Percentiles rank a stretch among this genome's conserved stretches.
phyloP scores from a whole-genome alignment of 2,329 filamentous ascomycete genomes.

The Alternaria consortialis region DNA sequence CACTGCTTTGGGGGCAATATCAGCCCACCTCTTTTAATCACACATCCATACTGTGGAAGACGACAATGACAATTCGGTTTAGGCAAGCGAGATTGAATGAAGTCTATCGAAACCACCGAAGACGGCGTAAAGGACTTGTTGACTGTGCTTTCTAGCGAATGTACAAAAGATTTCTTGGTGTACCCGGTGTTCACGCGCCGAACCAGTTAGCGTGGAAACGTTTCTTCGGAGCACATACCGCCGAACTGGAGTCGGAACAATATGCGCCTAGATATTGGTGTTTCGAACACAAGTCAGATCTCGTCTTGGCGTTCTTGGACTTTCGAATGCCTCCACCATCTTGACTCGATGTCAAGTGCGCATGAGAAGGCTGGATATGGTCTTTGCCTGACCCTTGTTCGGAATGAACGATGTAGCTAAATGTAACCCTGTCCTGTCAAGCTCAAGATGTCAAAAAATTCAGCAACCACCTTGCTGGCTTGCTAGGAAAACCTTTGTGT shows the following conservation, averaged over 20 bases:
- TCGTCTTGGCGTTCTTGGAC: slow-evolving; percentile 1
- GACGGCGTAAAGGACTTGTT: neutral
- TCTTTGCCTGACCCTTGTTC: neutral
- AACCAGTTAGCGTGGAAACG: neutral
- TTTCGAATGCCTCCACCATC: neutral
- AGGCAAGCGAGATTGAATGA: neutral
- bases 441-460: neutral
- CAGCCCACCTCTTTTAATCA: neutral
- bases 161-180: neutral
- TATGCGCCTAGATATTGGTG: slow-evolving; percentile 2
- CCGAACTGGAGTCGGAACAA: neutral
- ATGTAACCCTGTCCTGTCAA: neutral
- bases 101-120: neutral
- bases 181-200: neutral
- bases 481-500: neutral
- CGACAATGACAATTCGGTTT: neutral
- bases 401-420: neutral
- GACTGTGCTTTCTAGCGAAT: neutral
- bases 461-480: neutral
- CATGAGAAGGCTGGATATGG: neutral
- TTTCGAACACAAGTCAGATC: neutral
- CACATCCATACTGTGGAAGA: neutral
- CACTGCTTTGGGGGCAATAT: neutral
- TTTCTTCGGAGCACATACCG: neutral
- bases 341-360: neutral